A percentile compares a stretch with the other conserved stretches of the same genome.
Conservation (phyloP, 805 yeast genomes). For the Lipomyces spencermartinsiae region DNA sequence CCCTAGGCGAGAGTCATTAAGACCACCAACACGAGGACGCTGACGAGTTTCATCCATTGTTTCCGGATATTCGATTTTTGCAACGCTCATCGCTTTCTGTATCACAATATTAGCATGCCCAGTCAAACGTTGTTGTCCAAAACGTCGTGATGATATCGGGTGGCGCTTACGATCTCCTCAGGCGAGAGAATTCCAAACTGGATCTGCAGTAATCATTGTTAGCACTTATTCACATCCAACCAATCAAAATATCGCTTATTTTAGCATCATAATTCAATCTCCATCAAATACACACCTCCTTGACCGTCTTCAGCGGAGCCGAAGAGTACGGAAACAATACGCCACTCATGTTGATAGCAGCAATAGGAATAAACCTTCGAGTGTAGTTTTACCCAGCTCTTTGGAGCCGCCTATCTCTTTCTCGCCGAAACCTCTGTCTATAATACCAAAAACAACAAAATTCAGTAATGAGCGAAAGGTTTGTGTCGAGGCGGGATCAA, state of each 20-base stretch:
- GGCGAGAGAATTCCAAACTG: slow-evolving; percentile 98
- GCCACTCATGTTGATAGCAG: slow-evolving; percentile 34
- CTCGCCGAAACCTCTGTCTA: background rate
- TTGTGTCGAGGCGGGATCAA: slow-evolving; percentile 4
- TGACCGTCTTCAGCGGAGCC: slow-evolving; percentile 96
- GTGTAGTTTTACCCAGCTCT: slow-evolving; percentile 14
- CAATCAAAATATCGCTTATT: slow-evolving; percentile 1
- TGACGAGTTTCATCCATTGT: slow-evolving; percentile 98
- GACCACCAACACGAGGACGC: slow-evolving; percentile 94
- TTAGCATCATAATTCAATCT: background rate
- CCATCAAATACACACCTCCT: slow-evolving; percentile 70
- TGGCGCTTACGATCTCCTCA: slow-evolving; percentile 72
- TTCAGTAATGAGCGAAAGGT: background rate
- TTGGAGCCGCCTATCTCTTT: slow-evolving; percentile 11
- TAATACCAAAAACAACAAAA: background rate
- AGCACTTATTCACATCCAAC: slow-evolving; percentile 26
- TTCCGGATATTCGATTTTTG: slow-evolving; percentile 97
- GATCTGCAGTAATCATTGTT: slow-evolving; percentile 52
- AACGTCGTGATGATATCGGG: background rate
- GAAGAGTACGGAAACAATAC: slow-evolving; percentile 84
- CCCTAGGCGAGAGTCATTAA: slow-evolving; percentile 96
- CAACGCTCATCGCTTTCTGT: slow-evolving; percentile 92
- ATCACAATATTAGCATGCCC: slow-evolving; percentile 5
- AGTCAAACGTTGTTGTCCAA: background rate
- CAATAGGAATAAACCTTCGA: background rate